Evolutionary conservation across 2,329 filamentous ascomycete species (phyloP), one percentile per base, ranked within the genome.

Genomic region (Stagonosporopsis rhizophila): DNA sequence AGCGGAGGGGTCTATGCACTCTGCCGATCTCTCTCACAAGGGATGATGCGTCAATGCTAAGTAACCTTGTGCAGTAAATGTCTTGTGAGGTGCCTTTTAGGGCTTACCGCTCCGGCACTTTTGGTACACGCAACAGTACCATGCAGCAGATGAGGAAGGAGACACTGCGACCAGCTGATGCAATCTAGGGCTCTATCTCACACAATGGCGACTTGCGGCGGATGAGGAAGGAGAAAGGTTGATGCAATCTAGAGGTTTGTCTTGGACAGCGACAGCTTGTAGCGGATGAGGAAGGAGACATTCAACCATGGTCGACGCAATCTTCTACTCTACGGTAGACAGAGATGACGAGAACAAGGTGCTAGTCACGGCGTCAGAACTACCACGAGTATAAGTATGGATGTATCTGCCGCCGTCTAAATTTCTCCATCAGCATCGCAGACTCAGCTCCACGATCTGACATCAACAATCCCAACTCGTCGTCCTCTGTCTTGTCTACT

Each of bases 401-500:
- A 32, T 19, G 40, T 52, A 40, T 53, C 40, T 34, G 25, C 37
- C 44, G 32, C 32, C 49, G 27, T 47, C 8, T 25, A 15, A 35
- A 22, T 48, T n/a, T 49, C 49, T 57, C 47, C 50, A 62, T 51
- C 47, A 42, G 59, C 22, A 50, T 59, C 34, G 55, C 61, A 65
- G 52, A 50, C 53, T 60, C 58, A 56, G 47, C 58, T 62, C 56
- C 64, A 64, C 64, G 54, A 64, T 65, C 64, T 56, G 61, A 63
- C 59, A 42, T 64, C 52, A 41, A 59, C 65, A 67, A 61, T 41
- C 66, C 53, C 49, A 60, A 61, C 44, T 37, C 50, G 55, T 41
- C 60, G 64, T 64, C 61, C 58, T 62, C 52, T 56, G 44, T 62
- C 44, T 64, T 58, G 23, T 63, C 67, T 65, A 68, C 52, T 64